phyloP scores from a whole-genome alignment of 352 stramenopile genomes.

The Pythium volutum region DNA sequence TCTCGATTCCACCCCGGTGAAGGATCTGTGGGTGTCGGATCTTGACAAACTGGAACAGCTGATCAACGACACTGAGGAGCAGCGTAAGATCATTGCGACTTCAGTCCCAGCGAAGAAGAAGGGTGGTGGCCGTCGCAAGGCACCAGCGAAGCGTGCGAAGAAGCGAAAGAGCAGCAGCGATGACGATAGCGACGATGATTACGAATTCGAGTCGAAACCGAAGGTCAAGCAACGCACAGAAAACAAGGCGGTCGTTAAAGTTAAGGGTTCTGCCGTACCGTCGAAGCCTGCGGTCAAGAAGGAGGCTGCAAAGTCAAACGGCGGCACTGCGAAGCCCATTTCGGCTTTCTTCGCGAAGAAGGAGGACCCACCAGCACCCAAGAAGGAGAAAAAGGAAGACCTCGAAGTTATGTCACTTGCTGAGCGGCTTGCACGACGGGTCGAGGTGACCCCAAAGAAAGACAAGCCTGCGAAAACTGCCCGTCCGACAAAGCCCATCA shows the following conservation, averaged over 20 bases:
- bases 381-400: conserved; percentile 53
- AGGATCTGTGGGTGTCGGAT: conserved; percentile 93
- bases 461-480: conserved; percentile 28
- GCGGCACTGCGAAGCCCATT: conserved; percentile 25
- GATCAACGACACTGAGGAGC: conserved; percentile 62
- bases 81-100: conserved; percentile 48
- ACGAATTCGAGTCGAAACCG: conserved; percentile 36
- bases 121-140: conserved; percentile 23
- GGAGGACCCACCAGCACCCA: conserved; percentile 22
- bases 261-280: conserved; percentile 19
- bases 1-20: conserved; percentile 77
- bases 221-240: conserved; percentile 48
- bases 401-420: conserved; percentile 72
- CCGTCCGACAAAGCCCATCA: conserved; percentile 16
- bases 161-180: conserved; percentile 46
- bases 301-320: conserved; percentile 17
- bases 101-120: conserved; percentile 64
- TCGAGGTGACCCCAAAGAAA: conserved; percentile 49
- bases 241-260: conserved; percentile 17
- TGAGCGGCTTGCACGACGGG: conserved; percentile 57
- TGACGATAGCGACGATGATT: conserved; percentile 58
- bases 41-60: conserved; percentile 87
- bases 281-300: conserved; percentile 26
- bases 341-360: conserved; percentile 47
- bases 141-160: conserved; percentile 43